These are phyloP conservation scores for Viola pubescens DNA, from an alignment of 441 rosid genomes.

Conservation along the genomic window DNA sequence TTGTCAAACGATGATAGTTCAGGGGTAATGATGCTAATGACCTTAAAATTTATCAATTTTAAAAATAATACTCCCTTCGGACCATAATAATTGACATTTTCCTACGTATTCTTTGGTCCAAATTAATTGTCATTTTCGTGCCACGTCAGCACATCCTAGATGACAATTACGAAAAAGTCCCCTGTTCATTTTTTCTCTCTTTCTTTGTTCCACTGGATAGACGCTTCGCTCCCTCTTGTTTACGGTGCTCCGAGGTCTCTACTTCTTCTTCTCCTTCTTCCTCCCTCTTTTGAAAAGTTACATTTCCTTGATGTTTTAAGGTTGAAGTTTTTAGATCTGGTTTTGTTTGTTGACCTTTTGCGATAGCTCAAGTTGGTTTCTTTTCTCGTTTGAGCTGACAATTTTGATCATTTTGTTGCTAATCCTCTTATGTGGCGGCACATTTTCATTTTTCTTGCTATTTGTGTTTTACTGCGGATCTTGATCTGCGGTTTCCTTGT, in stretches of 20 bases:
- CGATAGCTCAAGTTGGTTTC: not conserved
- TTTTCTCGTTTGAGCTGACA: not conserved
- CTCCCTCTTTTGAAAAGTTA: not conserved
- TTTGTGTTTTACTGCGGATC: conserved; percentile 6
- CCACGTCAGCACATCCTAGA: too few relatives aligned
- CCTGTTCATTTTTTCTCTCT: too few relatives aligned
- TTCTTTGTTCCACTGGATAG: conserved; percentile 18
- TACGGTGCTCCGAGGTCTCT: conserved; percentile 1
- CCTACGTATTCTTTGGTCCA: too few relatives aligned
- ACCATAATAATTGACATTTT: too few relatives aligned
- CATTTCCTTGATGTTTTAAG: not conserved
- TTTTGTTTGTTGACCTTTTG: conserved; percentile 1
- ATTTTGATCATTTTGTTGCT: not conserved
- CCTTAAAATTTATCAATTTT: too few relatives aligned
- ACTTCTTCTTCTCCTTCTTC: conserved; percentile 6
- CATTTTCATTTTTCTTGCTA: not conserved
- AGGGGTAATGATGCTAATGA: too few relatives aligned
- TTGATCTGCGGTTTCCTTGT: conserved; percentile 5
- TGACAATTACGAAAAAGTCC: too few relatives aligned
- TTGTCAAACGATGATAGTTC: too few relatives aligned
- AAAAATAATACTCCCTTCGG: too few relatives aligned
- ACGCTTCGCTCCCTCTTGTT: conserved; percentile 1
- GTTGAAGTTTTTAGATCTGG: conserved; percentile 29
- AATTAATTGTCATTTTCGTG: too few relatives aligned
- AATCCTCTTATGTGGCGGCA: not conserved